Evolutionary conservation across 148 eudicot genomes (phyloP).

Genomic region (Vaccinium corymbosum): DNA sequence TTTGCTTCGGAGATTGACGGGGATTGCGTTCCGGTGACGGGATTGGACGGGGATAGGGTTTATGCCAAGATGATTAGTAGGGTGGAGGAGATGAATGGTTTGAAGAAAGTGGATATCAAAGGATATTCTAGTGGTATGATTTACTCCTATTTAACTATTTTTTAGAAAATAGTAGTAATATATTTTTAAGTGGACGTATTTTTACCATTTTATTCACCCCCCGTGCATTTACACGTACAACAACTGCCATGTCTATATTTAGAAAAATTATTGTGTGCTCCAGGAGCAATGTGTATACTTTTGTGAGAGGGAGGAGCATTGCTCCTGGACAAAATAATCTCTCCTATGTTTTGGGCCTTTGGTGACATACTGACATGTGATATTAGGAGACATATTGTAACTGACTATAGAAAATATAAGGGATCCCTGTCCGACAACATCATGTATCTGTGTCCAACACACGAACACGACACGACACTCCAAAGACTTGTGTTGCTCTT

Average conservation of each 20-base stretch:
- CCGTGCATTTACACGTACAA: not conserved
- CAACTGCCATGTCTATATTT: not conserved
- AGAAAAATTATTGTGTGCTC: not conserved
- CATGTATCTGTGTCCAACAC: no score
- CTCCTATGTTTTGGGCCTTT: no score
- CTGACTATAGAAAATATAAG: no score
- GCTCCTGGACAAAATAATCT: no score
- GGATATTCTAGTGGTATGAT: conserved; percentile 37
- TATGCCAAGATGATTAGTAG: conserved; percentile 60
- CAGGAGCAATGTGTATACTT: no score
- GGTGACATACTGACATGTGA: no score
- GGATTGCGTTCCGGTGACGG: conserved; percentile 77
- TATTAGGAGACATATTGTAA: no score
- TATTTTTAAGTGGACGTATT: not conserved
- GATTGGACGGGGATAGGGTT: conserved; percentile 72
- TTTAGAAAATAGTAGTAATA: not conserved
- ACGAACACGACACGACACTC: no score
- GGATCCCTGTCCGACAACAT: no score
- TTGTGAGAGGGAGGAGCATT: no score
- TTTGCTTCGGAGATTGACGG: conserved; percentile 80
- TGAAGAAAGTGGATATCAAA: conserved; percentile 27
- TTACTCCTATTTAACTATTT: not conserved
- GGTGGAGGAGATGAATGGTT: conserved; percentile 24
- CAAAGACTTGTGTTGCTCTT: no score
- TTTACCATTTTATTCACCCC: not conserved